Evolutionary conservation across 176 grass and related monocot genomes (phyloP), one percentile per base, ranked within the genome.

Genomic region (Musa beccarii): DNA sequence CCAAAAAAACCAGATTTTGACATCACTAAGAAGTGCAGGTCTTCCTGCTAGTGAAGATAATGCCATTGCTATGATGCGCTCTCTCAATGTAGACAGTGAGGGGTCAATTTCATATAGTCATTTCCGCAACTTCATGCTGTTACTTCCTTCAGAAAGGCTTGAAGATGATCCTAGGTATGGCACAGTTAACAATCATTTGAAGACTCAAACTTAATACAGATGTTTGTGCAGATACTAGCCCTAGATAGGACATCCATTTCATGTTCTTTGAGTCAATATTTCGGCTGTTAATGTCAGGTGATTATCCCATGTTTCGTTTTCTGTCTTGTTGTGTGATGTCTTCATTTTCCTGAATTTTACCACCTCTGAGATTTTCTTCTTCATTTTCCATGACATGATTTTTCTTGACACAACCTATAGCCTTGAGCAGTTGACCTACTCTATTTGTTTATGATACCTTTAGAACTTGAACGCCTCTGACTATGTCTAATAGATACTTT

Each of bases 71-170:
- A 96, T 96, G 93, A 82, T 96, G 84, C 87, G 89, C 29, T 92
- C 84, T 85, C 82, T 96, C 53, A 92, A 92, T 92, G 76, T 82
- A 62, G 87, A 90, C 79, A 82, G 79, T 57, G 86, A 86, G 68
- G 90, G 86, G 72, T 90, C 90, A 2, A 98, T 98, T 84, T 98
- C 95, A 43, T 93, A 98, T 34, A 86, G 95, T 12, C 90, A 98
- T 87, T 98, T 98, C 71, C 88, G 95, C 63, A 98, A 93, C 76
- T 98, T 98, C 82, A 98, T 98, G 90, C 80, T 98, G 57, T 88
- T 98, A 63, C 89, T 98, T 88, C 95, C 95, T 74, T 91, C 90
- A 76, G 84, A 98, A 61, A 84, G 90, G 50, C 95, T 98, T 75
- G 90, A 98, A 79, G 90, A 98, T 73, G 95, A 98, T 87, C 95